These are phyloP conservation scores for Quillaja saponaria DNA, from an alignment of 306 rosid genomes.

Conservation along the genomic window DNA sequence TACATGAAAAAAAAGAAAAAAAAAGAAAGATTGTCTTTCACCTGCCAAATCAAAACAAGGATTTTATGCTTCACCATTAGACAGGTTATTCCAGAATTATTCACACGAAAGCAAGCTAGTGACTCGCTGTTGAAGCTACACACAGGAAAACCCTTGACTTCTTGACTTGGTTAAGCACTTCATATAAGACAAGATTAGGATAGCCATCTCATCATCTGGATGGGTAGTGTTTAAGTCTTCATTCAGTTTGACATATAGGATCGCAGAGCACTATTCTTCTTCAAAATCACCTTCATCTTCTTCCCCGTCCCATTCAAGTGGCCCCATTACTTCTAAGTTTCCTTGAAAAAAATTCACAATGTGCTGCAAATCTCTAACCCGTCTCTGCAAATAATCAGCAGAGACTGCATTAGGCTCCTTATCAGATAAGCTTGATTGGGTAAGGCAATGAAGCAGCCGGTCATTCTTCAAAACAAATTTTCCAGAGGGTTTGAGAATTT, in stretches of 20 bases:
- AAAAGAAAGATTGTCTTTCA: background rate
- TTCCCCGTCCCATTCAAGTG: conserved; percentile 45
- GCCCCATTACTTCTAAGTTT: conserved; percentile 27
- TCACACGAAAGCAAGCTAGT: conserved; percentile 12
- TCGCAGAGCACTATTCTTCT: conserved; percentile 49
- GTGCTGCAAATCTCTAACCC: conserved; percentile 35
- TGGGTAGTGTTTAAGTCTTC: conserved; percentile 29
- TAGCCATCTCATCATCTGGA: conserved; percentile 16
- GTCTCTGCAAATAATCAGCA: conserved; percentile 21
- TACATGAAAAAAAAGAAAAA: no score
- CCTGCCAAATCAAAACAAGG: conserved; percentile 7
- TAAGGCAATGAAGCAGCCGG: conserved; percentile 21
- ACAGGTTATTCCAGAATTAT: background rate
- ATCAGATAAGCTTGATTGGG: conserved; percentile 30
- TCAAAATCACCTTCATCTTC: conserved; percentile 44
- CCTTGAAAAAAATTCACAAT: conserved; percentile 41
- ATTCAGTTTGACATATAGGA: conserved; percentile 20
- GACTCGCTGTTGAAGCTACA: background rate
- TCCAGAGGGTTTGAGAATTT: conserved; percentile 58
- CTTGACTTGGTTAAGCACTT: conserved; percentile 2
- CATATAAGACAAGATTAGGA: background rate
- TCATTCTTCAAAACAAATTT: conserved; percentile 54
- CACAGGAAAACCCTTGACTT: conserved; percentile 12
- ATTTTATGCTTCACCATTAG: background rate
- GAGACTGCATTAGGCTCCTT: conserved; percentile 22